Evolutionary conservation across 352 stramenopile genomes (phyloP).

Genomic region (Phytophthora fragariaefolia): DNA sequence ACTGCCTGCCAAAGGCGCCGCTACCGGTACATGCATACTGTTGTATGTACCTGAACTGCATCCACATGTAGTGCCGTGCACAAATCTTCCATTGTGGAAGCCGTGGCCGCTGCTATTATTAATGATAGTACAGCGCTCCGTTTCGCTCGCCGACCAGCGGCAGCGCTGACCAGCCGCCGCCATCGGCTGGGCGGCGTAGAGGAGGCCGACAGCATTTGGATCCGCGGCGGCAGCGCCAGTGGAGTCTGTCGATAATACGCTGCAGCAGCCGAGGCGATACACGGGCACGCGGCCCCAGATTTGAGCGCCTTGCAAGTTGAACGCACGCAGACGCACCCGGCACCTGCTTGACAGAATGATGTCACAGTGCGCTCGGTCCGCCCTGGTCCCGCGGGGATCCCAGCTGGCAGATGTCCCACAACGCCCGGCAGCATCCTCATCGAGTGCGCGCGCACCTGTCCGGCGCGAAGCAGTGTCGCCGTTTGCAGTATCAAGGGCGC

Average conservation of each 20-base stretch:
- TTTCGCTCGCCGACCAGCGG: background rate
- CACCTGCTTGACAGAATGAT: slow-evolving; percentile 31
- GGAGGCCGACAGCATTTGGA: slow-evolving; percentile 2
- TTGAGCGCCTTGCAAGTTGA: background rate
- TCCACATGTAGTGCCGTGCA: background rate
- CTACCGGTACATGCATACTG: no score
- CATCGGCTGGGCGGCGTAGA: slow-evolving; percentile 6
- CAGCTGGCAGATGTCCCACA: slow-evolving; percentile 25
- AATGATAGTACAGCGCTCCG: no score
- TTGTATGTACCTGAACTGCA: background rate
- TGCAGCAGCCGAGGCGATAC: slow-evolving; percentile 1
- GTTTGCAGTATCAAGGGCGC: slow-evolving; percentile 25
- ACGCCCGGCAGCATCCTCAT: background rate
- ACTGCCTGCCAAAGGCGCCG: no score
- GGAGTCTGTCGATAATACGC: slow-evolving; percentile 18
- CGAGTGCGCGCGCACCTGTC: background rate
- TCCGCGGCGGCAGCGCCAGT: background rate
- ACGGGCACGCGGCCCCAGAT: slow-evolving; percentile 5
- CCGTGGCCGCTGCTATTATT: background rate
- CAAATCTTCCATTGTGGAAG: slow-evolving; percentile 8
- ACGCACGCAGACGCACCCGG: background rate
- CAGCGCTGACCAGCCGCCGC: background rate
- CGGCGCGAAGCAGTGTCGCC: slow-evolving; percentile 6
- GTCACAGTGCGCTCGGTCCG: slow-evolving; percentile 22
- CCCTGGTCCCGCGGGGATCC: slow-evolving; percentile 14